A percentile compares a stretch with the other conserved stretches of the same genome.
phyloP scores from a whole-genome alignment of 192 early-diverging fungal genomes.

The Linnemannia zychae region DNA sequence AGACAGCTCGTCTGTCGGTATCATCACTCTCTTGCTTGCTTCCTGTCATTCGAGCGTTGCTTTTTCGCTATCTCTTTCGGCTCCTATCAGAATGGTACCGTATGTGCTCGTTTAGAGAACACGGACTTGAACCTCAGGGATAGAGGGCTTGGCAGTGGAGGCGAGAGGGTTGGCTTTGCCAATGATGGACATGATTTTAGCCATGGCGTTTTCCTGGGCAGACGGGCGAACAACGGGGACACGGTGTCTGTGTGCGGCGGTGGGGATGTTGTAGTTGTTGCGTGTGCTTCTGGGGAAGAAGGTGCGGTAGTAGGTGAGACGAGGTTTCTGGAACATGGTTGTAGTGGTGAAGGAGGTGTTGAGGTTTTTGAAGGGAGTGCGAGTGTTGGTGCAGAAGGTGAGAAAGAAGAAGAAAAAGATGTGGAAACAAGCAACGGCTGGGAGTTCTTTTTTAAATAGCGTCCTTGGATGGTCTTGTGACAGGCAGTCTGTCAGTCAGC shows the following conservation, averaged over 20 bases:
- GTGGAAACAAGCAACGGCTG: not conserved
- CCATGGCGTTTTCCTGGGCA: conserved; percentile 54
- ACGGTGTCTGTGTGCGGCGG: conserved; percentile 41
- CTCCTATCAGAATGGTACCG: not conserved
- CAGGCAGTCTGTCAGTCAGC: not conserved
- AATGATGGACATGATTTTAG: conserved; percentile 49
- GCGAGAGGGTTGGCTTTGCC: conserved; percentile 33
- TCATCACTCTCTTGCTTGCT: not conserved
- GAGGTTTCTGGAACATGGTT: conserved; percentile 53
- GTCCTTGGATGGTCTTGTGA: not conserved
- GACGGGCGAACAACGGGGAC: conserved; percentile 35
- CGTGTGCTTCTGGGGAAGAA: conserved; percentile 50
- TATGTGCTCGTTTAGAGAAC: conserved; percentile 16
- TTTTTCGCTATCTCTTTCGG: not conserved
- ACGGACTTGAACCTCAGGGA: conserved; percentile 15
- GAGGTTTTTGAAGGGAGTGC: not conserved
- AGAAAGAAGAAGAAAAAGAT: not conserved
- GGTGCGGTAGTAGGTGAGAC: conserved; percentile 57
- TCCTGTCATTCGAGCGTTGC: not conserved
- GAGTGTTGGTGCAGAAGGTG: not conserved
- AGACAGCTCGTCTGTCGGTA: not conserved
- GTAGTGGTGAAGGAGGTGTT: not conserved
- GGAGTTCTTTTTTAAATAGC: not conserved
- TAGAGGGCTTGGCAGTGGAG: conserved; percentile 16
- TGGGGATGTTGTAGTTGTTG: conserved; percentile 58